Percentiles rank a stretch among this genome's conserved stretches.
Conservation (phyloP, 306 rosid species). For the Myrica gale region DNA sequence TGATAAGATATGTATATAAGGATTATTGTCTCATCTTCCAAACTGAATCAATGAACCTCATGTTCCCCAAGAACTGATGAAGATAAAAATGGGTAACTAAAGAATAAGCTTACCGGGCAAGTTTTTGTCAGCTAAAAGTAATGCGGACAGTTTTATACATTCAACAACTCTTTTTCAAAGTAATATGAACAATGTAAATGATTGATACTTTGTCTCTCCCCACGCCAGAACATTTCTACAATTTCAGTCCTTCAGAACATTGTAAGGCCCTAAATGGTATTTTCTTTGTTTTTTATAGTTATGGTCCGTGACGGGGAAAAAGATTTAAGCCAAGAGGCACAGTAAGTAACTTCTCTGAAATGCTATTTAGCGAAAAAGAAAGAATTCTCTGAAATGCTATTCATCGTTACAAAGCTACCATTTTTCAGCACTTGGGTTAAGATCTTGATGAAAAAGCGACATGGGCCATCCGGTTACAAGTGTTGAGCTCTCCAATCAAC, state of each 20-base stretch:
- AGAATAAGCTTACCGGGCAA: not conserved
- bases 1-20: no score
- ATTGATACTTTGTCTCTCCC: not conserved
- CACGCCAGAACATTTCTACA: not conserved
- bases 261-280: not conserved
- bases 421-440: not conserved
- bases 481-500: conserved; percentile 98
- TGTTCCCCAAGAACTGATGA: not conserved
- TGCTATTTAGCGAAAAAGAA: no score
- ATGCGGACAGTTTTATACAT: not conserved
- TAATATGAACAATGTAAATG: not conserved
- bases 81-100: not conserved
- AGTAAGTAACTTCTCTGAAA: no score
- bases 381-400: no score
- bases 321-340: no score
- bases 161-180: not conserved
- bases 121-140: not conserved
- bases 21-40: no score
- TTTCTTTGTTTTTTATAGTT: not conserved
- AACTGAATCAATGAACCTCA: not conserved
- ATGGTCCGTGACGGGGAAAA: no score
- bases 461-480: conserved; percentile 12
- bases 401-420: not conserved
- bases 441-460: not conserved
- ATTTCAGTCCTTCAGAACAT: not conserved